phyloP scores from a whole-genome alignment of 2,329 filamentous ascomycete species.

The Ceratocystis smalleyi region DNA sequence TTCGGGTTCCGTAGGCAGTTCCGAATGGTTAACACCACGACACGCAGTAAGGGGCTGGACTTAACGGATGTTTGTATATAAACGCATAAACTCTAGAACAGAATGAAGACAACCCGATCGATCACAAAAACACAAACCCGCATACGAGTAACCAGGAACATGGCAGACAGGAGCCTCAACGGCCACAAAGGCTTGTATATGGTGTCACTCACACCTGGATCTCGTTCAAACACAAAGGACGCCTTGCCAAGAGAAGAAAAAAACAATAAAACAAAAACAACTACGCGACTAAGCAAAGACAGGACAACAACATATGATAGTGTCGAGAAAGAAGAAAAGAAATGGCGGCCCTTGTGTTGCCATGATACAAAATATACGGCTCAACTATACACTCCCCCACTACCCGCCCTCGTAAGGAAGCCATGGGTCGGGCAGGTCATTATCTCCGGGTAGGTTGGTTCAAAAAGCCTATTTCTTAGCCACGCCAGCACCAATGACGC shows the following conservation, averaged over 20 bases:
- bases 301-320: not conserved
- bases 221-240: slow-evolving; percentile 3
- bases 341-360: not conserved
- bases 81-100: not conserved
- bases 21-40: not conserved
- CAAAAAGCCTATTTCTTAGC: slow-evolving; percentile 42
- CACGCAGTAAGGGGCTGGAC: not conserved
- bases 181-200: not conserved
- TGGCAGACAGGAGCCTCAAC: not conserved
- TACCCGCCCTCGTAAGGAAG: too few relatives aligned
- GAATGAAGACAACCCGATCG: not conserved
- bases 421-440: too few relatives aligned
- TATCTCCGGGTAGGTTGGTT: too few relatives aligned
- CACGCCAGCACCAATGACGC: slow-evolving; percentile 91
- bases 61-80: not conserved
- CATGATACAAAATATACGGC: not conserved
- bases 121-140: not conserved
- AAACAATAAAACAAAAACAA: not conserved
- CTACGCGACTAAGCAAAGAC: not conserved
- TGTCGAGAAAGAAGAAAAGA: not conserved
- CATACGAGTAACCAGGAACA: not conserved
- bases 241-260: not conserved
- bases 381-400: not conserved
- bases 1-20: not conserved
- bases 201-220: not conserved